Percentiles rank a stretch among this genome's conserved stretches.
phyloP scores from a whole-genome alignment of 2,329 filamentous ascomycete species.

The Fusarium musae region DNA sequence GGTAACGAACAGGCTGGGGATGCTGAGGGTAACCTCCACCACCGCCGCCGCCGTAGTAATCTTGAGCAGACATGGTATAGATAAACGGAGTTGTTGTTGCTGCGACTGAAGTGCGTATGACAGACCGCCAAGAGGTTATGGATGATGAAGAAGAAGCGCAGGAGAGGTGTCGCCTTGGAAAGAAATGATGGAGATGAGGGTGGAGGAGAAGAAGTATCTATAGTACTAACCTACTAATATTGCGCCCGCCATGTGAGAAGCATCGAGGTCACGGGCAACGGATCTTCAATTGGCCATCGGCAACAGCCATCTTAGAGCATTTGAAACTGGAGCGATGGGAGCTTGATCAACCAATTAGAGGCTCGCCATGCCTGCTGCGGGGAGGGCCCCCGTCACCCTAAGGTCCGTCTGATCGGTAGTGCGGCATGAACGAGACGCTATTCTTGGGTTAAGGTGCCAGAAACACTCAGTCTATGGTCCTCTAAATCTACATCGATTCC shows the following conservation, averaged over 20 bases:
- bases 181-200: background rate
- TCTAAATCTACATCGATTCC: background rate
- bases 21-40: slow-evolving; percentile 53
- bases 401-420: slow-evolving; percentile 10
- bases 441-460: background rate
- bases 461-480: background rate
- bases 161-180: background rate
- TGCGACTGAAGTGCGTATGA: slow-evolving; percentile 4
- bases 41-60: slow-evolving; percentile 52
- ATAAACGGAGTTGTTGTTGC: background rate
- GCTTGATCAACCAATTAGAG: slow-evolving; percentile 13
- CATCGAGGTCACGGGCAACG: slow-evolving; percentile 18
- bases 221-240: background rate
- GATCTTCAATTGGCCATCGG: slow-evolving; percentile 18
- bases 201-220: slow-evolving; percentile 1
- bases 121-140: background rate
- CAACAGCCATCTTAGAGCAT: background rate
- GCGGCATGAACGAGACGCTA: slow-evolving; percentile 16
- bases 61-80: slow-evolving; percentile 53
- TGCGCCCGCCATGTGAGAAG: slow-evolving; percentile 5
- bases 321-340: background rate
- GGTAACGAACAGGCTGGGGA: slow-evolving; percentile 52
- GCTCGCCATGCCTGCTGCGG: background rate
- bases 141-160: background rate
- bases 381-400: background rate